Percentiles rank a stretch among this genome's conserved stretches.
Evolutionary conservation across 495 filamentous ascomycete genomes (phyloP).

Genomic region (Aspergillus leporis): DNA sequence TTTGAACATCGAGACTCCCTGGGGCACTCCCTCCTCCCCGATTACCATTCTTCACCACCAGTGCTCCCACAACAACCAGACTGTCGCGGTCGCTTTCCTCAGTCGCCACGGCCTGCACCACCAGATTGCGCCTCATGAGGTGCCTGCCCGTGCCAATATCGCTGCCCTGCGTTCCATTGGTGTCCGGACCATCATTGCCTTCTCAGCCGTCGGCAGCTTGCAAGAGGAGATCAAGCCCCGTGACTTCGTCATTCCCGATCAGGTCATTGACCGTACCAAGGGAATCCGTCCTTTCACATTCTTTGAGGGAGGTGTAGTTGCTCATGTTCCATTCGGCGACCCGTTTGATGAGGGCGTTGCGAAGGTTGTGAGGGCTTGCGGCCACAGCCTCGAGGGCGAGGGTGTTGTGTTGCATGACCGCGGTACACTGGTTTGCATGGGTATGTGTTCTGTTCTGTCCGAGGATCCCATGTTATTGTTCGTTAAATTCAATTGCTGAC

Average conservation of each 20-base stretch:
- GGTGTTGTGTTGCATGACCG: constrained; percentile 74
- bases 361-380: constrained; percentile 67
- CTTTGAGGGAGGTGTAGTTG: constrained; percentile 91
- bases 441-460: constrained; percentile 43
- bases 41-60: constrained; percentile 86
- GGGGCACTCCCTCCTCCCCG: constrained; percentile 87
- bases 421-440: constrained; percentile 88
- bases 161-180: constrained; percentile 88
- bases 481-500: background rate
- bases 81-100: constrained; percentile 85
- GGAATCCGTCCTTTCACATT: constrained; percentile 90
- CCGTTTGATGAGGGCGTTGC: constrained; percentile 84
- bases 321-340: constrained; percentile 93
- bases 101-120: constrained; percentile 89
- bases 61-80: constrained; percentile 53
- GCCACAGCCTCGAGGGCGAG: constrained; percentile 74
- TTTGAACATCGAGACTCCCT: constrained; percentile 75
- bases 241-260: constrained; percentile 94
- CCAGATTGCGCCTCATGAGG: constrained; percentile 87
- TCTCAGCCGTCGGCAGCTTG: constrained; percentile 92
- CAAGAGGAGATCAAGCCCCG: constrained; percentile 88
- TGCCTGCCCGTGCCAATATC: constrained; percentile 90
- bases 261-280: constrained; percentile 97
- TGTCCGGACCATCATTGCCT: constrained; percentile 86
- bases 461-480: background rate